Conservation (phyloP, 495 filamentous ascomycete genomes). For the Aspergillus egyptiacus region DNA sequence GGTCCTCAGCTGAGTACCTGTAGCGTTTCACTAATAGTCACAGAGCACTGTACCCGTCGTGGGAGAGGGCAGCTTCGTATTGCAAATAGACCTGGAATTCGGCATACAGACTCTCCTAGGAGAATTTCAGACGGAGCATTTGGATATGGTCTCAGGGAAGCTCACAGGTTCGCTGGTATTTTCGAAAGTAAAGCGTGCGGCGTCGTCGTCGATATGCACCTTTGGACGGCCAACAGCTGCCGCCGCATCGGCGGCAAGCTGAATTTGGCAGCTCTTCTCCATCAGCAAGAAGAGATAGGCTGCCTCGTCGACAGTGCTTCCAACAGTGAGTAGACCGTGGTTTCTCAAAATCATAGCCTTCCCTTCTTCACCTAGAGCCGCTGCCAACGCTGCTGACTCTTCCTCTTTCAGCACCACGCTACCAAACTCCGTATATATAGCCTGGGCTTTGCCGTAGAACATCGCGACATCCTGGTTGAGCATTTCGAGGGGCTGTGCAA, state of each 20-base stretch:
- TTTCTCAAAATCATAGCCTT: slow-evolving; percentile 47
- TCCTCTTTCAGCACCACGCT: slow-evolving; percentile 49
- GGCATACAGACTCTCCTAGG: slow-evolving; percentile 7
- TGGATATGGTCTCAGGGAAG: background rate
- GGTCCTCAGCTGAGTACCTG: slow-evolving; percentile 6
- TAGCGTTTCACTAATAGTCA: background rate
- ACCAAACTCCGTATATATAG: slow-evolving; percentile 50
- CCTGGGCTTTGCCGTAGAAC: slow-evolving; percentile 44
- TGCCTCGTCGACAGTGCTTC: slow-evolving; percentile 51
- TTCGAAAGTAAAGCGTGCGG: slow-evolving; percentile 48
- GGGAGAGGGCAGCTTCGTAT: slow-evolving; percentile 7
- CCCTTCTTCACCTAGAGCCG: slow-evolving; percentile 43
- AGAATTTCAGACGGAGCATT: background rate
- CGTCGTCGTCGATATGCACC: slow-evolving; percentile 42
- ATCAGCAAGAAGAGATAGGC: slow-evolving; percentile 47
- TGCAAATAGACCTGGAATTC: slow-evolving; percentile 11
- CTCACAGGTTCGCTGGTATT: slow-evolving; percentile 42
- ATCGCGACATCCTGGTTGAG: slow-evolving; percentile 27
- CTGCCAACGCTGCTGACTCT: slow-evolving; percentile 47
- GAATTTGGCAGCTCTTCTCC: slow-evolving; percentile 47
- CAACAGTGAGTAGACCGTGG: slow-evolving; percentile 51
- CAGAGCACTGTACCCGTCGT: slow-evolving; percentile 13
- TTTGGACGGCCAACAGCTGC: slow-evolving; percentile 32
- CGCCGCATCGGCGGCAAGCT: slow-evolving; percentile 47
- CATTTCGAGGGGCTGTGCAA: slow-evolving; percentile 28